Base-by-base conservation (phyloP, 495 filamentous ascomycete genomes). In the Aspergillus saccharolyticus region DNA sequence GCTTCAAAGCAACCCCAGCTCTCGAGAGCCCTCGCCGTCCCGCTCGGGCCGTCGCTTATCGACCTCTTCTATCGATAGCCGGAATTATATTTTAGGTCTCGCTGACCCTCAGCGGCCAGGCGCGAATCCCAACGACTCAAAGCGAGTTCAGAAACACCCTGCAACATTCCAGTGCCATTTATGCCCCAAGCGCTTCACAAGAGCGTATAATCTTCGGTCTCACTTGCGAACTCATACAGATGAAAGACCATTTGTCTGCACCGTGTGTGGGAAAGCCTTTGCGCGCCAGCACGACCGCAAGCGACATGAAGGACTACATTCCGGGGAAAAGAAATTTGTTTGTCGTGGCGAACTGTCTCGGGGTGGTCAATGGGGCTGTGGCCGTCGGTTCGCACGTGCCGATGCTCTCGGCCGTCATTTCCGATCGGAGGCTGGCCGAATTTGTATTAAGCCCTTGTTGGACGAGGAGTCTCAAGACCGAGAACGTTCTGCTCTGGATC, bases 401-500 rank as follows among this genome's bases (percentile, higher is more conserved):
- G 94, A 98, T 71, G 94, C 95, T 2, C 78, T 98, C 2, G 94
- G 94, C 16, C 85, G 94, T n/a, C 94, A 98, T 70, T 98, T 98
- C 81, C 81, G 94, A 49, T 93, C 89, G 14, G 94, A 98, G 74
- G 95, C 94, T 2, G 94, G 94, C 10, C 83, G 94, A 5, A 89
- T 96, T 44, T 98, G 94, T 69, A 98, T 98, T 71, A 96, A 95
- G 62, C 91, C 94, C 4, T 77, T 98, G 3, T 79, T 97, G 9
- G 95, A 96, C 52, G 91, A 96, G 69, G 92, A 97, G 66, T 85
- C 86, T 18, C 76, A 85, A 21, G 91, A 96, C 65, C 79, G 89
- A 14, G 83, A 89, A 30, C 78, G 87, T 9, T 65, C 76, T 15
- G 81, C 85, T 70, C 78, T 86, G 58, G 84, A 90, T 58, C 83